Evolutionary conservation across 768 basidiomycete genomes (phyloP).

Genomic region (Rhodosporidiobolus sp.): DNA sequence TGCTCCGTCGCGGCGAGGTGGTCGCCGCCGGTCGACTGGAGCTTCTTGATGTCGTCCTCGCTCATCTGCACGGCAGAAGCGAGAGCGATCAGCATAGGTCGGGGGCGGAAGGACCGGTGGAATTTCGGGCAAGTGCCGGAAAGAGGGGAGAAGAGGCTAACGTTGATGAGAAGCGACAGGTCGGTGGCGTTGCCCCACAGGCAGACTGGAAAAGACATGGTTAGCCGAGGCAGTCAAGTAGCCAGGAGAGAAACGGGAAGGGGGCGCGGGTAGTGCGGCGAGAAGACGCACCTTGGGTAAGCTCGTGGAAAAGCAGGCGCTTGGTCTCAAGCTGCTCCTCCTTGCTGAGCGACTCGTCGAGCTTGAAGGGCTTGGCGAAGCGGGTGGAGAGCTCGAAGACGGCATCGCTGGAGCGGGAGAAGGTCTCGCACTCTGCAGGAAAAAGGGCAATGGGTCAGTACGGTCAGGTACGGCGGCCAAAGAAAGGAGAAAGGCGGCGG

Average conservation of each 20-base stretch:
- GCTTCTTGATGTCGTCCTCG: slow-evolving; percentile 90
- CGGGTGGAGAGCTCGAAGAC: slow-evolving; percentile 91
- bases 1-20: slow-evolving; percentile 91
- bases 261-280: too few relatives aligned
- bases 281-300: slow-evolving; percentile 64
- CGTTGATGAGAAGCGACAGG: slow-evolving; percentile 84
- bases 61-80: slow-evolving; percentile 59
- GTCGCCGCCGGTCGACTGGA: slow-evolving; percentile 96
- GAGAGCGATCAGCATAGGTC: too few relatives aligned
- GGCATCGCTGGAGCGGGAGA: slow-evolving; percentile 83
- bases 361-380: slow-evolving; percentile 78
- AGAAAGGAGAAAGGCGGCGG: slow-evolving; percentile 46
- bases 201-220: slow-evolving; percentile 54
- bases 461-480: neutral
- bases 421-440: slow-evolving; percentile 72
- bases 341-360: slow-evolving; percentile 52
- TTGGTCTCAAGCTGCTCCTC: slow-evolving; percentile 57
- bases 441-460: neutral
- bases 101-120: too few relatives aligned
- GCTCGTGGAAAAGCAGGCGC: slow-evolving; percentile 78
- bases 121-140: neutral
- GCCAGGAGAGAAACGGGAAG: too few relatives aligned
- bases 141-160: slow-evolving; percentile 7
- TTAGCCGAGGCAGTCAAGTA: too few relatives aligned
- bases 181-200: slow-evolving; percentile 92